These are phyloP conservation scores for Termitomyces sp. DNA, from an alignment of 768 basidiomycete genomes.

Conservation along the genomic window DNA sequence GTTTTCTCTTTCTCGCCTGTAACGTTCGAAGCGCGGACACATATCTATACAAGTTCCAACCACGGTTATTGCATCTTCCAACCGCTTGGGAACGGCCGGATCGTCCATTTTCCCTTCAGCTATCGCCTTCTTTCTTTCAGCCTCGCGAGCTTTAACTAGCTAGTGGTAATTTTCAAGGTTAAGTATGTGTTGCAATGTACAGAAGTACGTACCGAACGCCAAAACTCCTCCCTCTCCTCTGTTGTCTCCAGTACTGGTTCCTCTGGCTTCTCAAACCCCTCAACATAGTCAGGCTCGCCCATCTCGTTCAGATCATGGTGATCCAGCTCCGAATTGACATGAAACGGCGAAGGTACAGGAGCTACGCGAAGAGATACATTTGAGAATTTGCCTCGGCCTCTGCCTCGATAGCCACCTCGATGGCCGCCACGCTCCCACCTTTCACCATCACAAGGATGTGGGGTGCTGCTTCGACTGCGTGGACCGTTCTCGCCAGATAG, in stretches of 20 bases:
- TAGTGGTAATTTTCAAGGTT: slow-evolving; percentile 23
- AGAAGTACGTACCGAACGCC: slow-evolving; percentile 55
- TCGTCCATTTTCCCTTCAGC: slow-evolving; percentile 85
- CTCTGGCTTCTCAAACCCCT: slow-evolving; percentile 27
- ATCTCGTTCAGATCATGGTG: slow-evolving; percentile 24
- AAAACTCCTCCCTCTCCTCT: slow-evolving; percentile 66
- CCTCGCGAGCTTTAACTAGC: slow-evolving; percentile 72
- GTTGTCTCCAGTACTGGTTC: slow-evolving; percentile 48
- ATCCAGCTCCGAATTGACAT: slow-evolving; percentile 19
- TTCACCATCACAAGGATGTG: slow-evolving; percentile 39
- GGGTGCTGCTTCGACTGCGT: slow-evolving; percentile 26
- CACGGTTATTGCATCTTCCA: slow-evolving; percentile 90
- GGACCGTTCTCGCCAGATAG: slow-evolving; percentile 36
- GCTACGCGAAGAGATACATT: slow-evolving; percentile 35
- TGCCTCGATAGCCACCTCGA: slow-evolving; percentile 41
- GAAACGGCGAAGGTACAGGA: slow-evolving; percentile 8
- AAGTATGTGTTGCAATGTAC: slow-evolving; percentile 9
- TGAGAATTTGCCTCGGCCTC: slow-evolving; percentile 32
- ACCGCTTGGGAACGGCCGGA: slow-evolving; percentile 67
- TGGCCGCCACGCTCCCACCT: slow-evolving; percentile 61
- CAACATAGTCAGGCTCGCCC: slow-evolving; percentile 25
- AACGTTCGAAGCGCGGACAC: slow-evolving; percentile 93
- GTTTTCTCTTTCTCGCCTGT: slow-evolving; percentile 84
- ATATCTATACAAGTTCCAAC: slow-evolving; percentile 89
- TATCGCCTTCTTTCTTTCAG: slow-evolving; percentile 68